Base-by-base conservation (phyloP, 768 basidiomycete genomes). In the Calocybe indica region DNA sequence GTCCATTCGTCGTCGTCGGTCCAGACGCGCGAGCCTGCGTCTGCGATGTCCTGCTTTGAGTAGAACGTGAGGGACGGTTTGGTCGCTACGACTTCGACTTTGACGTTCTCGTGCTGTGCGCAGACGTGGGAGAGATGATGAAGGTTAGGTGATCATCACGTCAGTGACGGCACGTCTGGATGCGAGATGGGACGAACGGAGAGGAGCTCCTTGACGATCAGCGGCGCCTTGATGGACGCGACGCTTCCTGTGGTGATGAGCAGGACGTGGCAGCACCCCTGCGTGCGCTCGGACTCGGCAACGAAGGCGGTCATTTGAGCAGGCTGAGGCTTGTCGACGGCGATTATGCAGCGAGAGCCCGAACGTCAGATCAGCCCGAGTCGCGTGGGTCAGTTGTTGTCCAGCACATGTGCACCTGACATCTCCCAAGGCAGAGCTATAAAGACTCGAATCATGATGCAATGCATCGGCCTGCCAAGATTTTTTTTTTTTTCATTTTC, bases 171-270 rank as follows among this genome's bases (percentile, higher is more conserved):
- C 22, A 2, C 1, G 22, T 4, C 2, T 22, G 22, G 22, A 22
- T 22, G 22, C 22, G 22, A 22, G 22, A 30, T 14, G 34, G 13
- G 38, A 67, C 67, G 49, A 36, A 76, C 87, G 38, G 70, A 67
- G 37, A 86, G 69, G 30, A 98, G 73, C 53, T 85, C 86, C 29
- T 73, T 64, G 13, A 91, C 89, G 49, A 99, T 96, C 45, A 96
- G 74, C 4, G 94, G 92, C 1, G 84, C 84, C 59, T 97, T 98
- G 60, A 98, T 80, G 44, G 92, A 92, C 0, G 95, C 94, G 7
- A 99, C 95, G 58, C 90, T 93, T n/a, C 95, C 94, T 0, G 92
- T 90, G 0, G 88, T 84, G 50, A 97, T 82, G 35, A 98, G 73
- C 4, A 97, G 65, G 38, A 96, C 80, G 59, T 94, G 86, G 0